Percentiles rank a stretch among this genome's conserved stretches.
These are phyloP conservation scores for Dictyostelium brefeldianum DNA, from an alignment of 78 protist genomes.

Conservation along the genomic window DNA sequence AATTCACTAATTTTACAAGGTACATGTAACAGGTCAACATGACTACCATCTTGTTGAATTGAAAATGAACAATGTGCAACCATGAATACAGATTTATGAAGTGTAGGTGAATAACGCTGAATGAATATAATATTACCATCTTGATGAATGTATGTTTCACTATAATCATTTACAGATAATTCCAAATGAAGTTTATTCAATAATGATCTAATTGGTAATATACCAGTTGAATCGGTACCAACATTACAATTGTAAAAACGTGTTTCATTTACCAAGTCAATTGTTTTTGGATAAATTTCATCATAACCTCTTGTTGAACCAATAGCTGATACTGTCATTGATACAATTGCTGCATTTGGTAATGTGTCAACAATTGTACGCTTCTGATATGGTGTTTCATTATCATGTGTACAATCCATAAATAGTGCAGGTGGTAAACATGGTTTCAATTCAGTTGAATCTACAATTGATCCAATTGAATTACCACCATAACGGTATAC, in stretches of 20 bases:
- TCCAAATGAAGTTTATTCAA: slow-evolving; percentile 64
- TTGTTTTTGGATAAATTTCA: slow-evolving; percentile 81
- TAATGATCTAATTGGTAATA: slow-evolving; percentile 35
- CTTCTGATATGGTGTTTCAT: slow-evolving; percentile 74
- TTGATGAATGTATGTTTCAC: slow-evolving; percentile 74
- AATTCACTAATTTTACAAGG: slow-evolving; percentile 71
- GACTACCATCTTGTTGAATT: not conserved
- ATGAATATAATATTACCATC: slow-evolving; percentile 64
- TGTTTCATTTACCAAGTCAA: slow-evolving; percentile 89
- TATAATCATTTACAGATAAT: slow-evolving; percentile 39
- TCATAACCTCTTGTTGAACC: slow-evolving; percentile 93
- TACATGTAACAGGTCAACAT: not conserved
- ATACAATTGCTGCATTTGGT: slow-evolving; percentile 81
- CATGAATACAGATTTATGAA: slow-evolving; percentile 50
- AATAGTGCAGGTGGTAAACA: slow-evolving; percentile 81
- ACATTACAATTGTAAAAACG: slow-evolving; percentile 47
- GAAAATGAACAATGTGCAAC: slow-evolving; percentile 74
- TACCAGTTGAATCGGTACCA: slow-evolving; percentile 6
- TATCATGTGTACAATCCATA: slow-evolving; percentile 91
- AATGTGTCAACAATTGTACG: slow-evolving; percentile 80
- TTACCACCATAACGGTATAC: slow-evolving; percentile 87
- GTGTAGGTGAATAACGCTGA: slow-evolving; percentile 77
- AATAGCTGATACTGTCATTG: slow-evolving; percentile 83
- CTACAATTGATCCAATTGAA: slow-evolving; percentile 71
- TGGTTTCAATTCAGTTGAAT: slow-evolving; percentile 41